These are phyloP conservation scores for Trichoderma pleuroti DNA, from an alignment of 2,329 filamentous ascomycete species.

Conservation along the genomic window DNA sequence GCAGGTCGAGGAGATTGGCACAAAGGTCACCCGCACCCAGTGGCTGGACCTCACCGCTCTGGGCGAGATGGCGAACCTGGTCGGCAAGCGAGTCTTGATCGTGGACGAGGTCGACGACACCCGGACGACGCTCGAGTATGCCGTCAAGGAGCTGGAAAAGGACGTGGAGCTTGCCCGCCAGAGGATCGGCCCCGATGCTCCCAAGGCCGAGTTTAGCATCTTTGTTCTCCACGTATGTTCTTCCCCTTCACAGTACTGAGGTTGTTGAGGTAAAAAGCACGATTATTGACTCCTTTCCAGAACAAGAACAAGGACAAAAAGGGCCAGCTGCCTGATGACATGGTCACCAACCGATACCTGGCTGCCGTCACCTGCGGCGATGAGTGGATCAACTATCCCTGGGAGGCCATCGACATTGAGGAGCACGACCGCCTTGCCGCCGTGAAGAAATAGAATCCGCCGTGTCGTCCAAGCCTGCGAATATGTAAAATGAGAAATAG, in stretches of 20 bases:
- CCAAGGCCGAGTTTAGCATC: conserved; percentile 83
- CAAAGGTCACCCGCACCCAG: conserved; percentile 94
- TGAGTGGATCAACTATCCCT: conserved; percentile 98
- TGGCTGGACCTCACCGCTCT: conserved; percentile 90
- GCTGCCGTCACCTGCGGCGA: conserved; percentile 88
- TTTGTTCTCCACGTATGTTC: conserved; percentile 83
- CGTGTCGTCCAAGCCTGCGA: not conserved
- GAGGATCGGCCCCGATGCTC: conserved; percentile 60
- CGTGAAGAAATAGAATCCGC: conserved; percentile 31
- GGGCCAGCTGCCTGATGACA: conserved; percentile 73
- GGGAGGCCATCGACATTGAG: conserved; percentile 93
- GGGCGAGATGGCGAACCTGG: conserved; percentile 78
- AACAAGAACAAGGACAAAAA: conserved; percentile 99
- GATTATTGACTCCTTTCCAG: conserved; percentile 37
- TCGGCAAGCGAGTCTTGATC: conserved; percentile 87
- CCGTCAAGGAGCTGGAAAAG: conserved; percentile 88
- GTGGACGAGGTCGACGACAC: conserved; percentile 97
- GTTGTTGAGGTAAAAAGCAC: not conserved
- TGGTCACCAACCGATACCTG: conserved; percentile 74
- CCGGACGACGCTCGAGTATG: conserved; percentile 89
- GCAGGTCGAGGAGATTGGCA: conserved; percentile 71
- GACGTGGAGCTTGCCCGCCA: conserved; percentile 80
- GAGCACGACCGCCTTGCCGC: conserved; percentile 80
- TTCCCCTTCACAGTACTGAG: not conserved
- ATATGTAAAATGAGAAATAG: conserved; percentile 2